These are phyloP conservation scores for Diaporthe amygdali DNA, from an alignment of 2,329 filamentous ascomycete species.

Conservation along the genomic window DNA sequence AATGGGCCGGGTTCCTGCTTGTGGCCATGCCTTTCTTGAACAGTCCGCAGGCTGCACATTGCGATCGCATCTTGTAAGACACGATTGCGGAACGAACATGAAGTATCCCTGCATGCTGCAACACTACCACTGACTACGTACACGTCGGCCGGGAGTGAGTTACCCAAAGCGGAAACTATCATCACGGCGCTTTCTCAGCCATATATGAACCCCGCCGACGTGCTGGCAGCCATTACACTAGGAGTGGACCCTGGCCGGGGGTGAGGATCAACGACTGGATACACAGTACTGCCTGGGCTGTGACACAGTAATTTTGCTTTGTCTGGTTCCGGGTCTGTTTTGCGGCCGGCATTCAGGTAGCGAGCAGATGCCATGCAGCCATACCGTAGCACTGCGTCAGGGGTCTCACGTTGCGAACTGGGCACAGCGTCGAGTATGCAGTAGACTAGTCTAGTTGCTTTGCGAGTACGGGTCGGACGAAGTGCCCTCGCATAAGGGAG, in stretches of 20 bases:
- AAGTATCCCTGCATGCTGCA: slow-evolving; percentile 4
- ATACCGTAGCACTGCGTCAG: background rate
- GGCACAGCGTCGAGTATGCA: background rate
- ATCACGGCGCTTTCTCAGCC: background rate
- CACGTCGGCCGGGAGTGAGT: background rate
- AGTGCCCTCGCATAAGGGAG: background rate
- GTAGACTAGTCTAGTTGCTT: background rate
- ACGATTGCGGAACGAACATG: background rate
- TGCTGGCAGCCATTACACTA: background rate
- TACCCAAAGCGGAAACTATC: background rate
- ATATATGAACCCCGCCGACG: background rate
- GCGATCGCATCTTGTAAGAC: background rate
- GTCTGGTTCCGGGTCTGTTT: background rate
- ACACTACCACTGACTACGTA: background rate
- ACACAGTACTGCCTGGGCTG: background rate
- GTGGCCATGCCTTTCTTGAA: background rate
- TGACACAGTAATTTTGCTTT: background rate
- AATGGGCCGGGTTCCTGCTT: background rate
- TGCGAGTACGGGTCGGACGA: background rate
- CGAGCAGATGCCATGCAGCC: background rate
- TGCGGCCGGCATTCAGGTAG: background rate
- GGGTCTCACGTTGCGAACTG: background rate
- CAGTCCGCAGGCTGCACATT: background rate
- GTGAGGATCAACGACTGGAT: background rate
- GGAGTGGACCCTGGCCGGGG: background rate